Percentiles rank a stretch among this genome's conserved stretches.
Conservation (phyloP, 192 early-diverging fungal genomes). For the Linnemannia elongata region DNA sequence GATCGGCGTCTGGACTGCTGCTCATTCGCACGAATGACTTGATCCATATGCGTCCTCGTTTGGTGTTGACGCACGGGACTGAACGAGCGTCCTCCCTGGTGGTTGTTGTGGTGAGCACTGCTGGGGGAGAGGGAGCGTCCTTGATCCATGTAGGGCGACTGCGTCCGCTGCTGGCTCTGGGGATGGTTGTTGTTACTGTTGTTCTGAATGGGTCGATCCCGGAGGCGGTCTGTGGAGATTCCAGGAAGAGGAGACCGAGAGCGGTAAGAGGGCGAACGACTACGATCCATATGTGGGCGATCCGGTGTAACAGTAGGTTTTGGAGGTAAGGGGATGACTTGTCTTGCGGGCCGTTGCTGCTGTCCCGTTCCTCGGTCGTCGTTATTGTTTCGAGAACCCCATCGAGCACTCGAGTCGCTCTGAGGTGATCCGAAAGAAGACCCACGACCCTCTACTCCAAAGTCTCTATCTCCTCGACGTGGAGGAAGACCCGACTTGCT, state of each 20-base stretch:
- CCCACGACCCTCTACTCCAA: not conserved
- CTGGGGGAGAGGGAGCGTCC: constrained; percentile 24
- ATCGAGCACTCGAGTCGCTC: constrained; percentile 7
- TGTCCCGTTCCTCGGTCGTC: not conserved
- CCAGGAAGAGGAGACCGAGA: constrained; percentile 34
- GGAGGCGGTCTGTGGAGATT: constrained; percentile 9
- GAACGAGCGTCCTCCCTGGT: constrained; percentile 6
- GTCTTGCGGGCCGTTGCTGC: constrained; percentile 23
- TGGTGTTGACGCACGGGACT: constrained; percentile 14
- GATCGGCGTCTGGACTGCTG: constrained; percentile 12
- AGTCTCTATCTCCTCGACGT: not conserved
- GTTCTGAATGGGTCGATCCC: constrained; percentile 14
- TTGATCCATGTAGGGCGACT: constrained; percentile 8
- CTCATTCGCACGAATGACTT: constrained; percentile 18
- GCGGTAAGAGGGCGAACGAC: constrained; percentile 47
- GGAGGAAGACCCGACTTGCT: not conserved
- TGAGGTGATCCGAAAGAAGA: constrained; percentile 17
- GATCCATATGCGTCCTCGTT: constrained; percentile 45
- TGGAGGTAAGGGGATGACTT: constrained; percentile 43
- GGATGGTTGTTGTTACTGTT: not conserved
- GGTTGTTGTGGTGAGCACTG: not conserved
- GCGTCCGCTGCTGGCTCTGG: not conserved
- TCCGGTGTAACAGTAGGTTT: constrained; percentile 36
- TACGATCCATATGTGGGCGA: constrained; percentile 28
- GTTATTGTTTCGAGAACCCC: not conserved